phyloP scores from a whole-genome alignment of 208 protist species.

The Acanthamoeba triangularis region DNA sequence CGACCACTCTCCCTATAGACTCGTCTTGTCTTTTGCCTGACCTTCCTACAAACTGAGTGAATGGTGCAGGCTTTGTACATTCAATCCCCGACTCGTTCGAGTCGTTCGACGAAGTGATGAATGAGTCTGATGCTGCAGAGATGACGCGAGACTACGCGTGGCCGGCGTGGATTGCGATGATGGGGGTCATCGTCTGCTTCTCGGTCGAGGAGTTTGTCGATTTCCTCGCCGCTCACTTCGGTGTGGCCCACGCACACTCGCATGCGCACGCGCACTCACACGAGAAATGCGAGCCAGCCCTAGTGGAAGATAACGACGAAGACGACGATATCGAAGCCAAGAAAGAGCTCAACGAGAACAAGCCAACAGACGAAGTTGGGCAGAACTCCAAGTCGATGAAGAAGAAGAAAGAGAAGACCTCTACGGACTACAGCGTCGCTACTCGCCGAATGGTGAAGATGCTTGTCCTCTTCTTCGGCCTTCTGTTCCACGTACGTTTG shows the following conservation, averaged over 20 bases:
- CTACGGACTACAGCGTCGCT: not conserved
- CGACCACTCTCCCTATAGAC: not conserved
- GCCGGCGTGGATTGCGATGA: conserved; percentile 35
- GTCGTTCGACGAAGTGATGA: conserved; percentile 25
- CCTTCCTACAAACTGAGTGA: not conserved
- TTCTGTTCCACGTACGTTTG: conserved; percentile 35
- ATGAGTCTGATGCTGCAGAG: not conserved
- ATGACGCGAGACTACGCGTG: conserved; percentile 50
- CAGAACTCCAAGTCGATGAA: not conserved
- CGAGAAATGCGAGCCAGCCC: not conserved
- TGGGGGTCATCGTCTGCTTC: conserved; percentile 59
- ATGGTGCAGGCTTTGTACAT: conserved; percentile 18
- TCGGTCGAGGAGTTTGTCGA: conserved; percentile 49
- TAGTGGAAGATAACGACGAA: not conserved
- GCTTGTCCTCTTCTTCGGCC: conserved; percentile 75
- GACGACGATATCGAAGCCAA: not conserved
- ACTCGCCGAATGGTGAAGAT: conserved; percentile 29
- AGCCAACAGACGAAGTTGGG: not conserved
- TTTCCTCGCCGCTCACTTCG: not conserved
- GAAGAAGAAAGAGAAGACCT: not conserved
- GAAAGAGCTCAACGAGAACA: not conserved
- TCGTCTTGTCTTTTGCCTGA: not conserved
- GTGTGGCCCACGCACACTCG: not conserved
- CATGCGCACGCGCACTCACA: not conserved
- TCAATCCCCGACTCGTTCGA: conserved; percentile 46